Conservation (phyloP, 176 grass and related monocot genomes). For the Triticum dicoccoides region DNA sequence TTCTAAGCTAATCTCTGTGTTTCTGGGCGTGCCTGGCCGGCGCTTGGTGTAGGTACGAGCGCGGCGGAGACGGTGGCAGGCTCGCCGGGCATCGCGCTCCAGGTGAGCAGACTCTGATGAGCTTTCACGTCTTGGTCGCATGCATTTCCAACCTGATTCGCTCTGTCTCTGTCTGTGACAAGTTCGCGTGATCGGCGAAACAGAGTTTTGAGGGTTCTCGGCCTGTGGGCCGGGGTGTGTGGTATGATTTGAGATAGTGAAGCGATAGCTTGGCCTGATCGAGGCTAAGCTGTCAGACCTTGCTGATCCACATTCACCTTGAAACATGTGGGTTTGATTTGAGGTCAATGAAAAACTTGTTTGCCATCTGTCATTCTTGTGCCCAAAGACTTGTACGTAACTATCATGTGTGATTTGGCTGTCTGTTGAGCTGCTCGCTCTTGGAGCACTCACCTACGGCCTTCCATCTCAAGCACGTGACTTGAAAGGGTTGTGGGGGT, state of each 20-base stretch:
- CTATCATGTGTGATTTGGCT: not conserved
- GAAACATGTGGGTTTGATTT: not conserved
- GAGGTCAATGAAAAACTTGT: not conserved
- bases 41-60: constrained; percentile 34
- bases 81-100: constrained; percentile 23
- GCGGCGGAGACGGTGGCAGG: constrained; percentile 32
- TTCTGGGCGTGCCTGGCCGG: not conserved
- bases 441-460: not conserved
- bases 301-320: not conserved
- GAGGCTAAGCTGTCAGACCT: not conserved
- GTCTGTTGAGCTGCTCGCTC: not conserved
- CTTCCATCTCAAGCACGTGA: not conserved
- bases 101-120: constrained; percentile 23
- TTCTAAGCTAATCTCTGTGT: not conserved
- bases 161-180: not conserved
- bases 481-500: not conserved
- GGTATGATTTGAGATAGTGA: not conserved
- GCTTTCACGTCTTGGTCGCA: not conserved
- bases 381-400: not conserved
- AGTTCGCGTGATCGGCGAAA: not conserved
- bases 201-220: not conserved
- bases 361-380: not conserved
- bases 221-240: not conserved
- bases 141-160: not conserved
- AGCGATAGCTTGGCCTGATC: not conserved